Evolutionary conservation across 2,329 filamentous ascomycete genomes (phyloP), one percentile per base, ranked within the genome.

Genomic region (Scytalidium lignicola): DNA sequence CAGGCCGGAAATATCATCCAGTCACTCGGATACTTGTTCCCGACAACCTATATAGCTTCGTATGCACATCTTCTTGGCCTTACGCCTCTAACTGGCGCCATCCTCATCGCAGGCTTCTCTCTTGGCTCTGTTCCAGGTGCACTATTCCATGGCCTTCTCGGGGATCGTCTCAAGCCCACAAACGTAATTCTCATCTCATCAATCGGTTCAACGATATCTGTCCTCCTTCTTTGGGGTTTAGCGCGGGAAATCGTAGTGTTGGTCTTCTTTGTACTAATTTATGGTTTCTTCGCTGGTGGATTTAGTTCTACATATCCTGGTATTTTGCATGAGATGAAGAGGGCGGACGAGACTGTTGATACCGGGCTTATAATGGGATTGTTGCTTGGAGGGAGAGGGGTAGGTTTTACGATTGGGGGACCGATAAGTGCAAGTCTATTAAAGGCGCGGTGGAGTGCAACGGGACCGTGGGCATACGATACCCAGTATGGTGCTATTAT

Each of bases 201-300:
- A 0, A 50, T 75, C 2, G 70, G 71, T 2, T 75, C 76, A 0
- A 70, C 70, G 0, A 46, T 76, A 0, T 70, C 73, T 0, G 71
- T 73, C 0, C 70, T 81, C 28, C 58, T 77, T 0, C 62, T 81
- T 19, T 82, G 79, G 79, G 78, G 77, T 0, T 61, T 80, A 19
- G 70, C 71, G 6, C 67, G 64, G 1, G 65, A 67, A 1, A 62
- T 71, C 13, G 67, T 66, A 2, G 59, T 72, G 2, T 62, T 81
- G 3, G 64, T 73, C 0, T 53, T 73, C 1, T 82, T 82, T 55
- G 70, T 74, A 3, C 58, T 80, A 2, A 63, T 71, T 1, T 82
- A 76, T 54, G 79, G 79, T 2, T 73, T 79, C 61, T 81, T 81
- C 43, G 76, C 78, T 0, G 72, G 77, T 20, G 72, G 71, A 0